A percentile compares a stretch with the other conserved stretches of the same genome.
These are phyloP conservation scores for Silene noctiflora DNA, from an alignment of 179 eudicot genomes.

Conservation along the genomic window DNA sequence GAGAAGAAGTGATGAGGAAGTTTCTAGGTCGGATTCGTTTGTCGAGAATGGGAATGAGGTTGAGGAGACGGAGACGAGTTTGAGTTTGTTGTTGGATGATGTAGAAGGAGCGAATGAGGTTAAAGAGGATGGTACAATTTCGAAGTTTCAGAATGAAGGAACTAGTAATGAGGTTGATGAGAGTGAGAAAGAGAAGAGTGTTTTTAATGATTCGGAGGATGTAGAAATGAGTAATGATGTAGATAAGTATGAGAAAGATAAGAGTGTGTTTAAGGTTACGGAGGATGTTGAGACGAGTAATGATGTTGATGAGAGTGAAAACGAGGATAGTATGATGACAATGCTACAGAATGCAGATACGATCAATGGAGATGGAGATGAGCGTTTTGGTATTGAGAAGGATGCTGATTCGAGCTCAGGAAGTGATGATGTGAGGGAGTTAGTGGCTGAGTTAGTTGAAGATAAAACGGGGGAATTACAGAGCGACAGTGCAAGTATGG, in stretches of 20 bases:
- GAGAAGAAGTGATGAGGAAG: neutral
- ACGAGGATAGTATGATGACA: neutral
- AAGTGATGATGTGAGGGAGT: conserved; percentile 43
- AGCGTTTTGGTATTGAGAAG: conserved; percentile 12
- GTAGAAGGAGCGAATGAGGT: neutral
- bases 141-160: conserved; percentile 12
- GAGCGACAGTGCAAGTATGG: conserved; percentile 35
- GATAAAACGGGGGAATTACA: conserved; percentile 37
- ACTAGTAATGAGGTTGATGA: conserved; percentile 11
- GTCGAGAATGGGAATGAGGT: neutral
- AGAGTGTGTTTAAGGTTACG: no score
- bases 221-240: conserved; percentile 2
- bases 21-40: neutral
- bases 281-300: no score
- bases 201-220: conserved; percentile 6
- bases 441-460: conserved; percentile 46
- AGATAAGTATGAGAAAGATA: neutral
- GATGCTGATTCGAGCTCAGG: conserved; percentile 21
- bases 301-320: no score
- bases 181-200: conserved; percentile 2
- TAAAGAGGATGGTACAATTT: neutral
- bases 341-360: neutral
- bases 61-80: neutral
- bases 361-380: conserved; percentile 10
- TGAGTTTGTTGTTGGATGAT: neutral